phyloP scores from a whole-genome alignment of 306 rosid species.

The Cicer judaicum region DNA sequence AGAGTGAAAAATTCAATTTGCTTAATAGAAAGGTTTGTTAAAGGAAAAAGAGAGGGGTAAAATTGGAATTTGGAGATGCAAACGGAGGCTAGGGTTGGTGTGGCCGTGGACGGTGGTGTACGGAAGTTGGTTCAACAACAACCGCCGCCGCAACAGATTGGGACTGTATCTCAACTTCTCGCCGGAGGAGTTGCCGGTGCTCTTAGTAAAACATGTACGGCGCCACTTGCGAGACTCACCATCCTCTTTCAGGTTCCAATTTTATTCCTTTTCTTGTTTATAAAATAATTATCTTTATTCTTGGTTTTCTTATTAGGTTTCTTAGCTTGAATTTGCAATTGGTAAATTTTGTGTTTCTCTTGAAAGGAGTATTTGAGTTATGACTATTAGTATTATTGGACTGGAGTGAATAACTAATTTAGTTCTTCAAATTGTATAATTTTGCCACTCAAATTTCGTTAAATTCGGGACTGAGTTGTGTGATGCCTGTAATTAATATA shows the following conservation, averaged over 20 bases:
- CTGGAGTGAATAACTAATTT: background rate
- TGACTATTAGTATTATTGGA: background rate
- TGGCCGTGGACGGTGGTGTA: slow-evolving; percentile 68
- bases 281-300: background rate
- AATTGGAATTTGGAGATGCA: slow-evolving; percentile 58
- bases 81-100: slow-evolving; percentile 89
- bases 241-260: slow-evolving; percentile 87
- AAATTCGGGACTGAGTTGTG: background rate
- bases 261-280: background rate
- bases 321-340: background rate
- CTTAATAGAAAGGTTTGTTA: slow-evolving; percentile 21
- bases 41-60: background rate
- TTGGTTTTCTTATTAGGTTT: slow-evolving; percentile 8
- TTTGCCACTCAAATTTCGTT: background rate
- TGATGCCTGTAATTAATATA: background rate
- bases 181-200: slow-evolving; percentile 99
- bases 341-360: background rate
- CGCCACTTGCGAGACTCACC: slow-evolving; percentile 95
- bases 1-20: slow-evolving; percentile 29
- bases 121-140: slow-evolving; percentile 55
- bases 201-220: slow-evolving; percentile 92
- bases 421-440: background rate
- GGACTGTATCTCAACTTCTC: slow-evolving; percentile 80
- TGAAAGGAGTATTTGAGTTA: background rate
- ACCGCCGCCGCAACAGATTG: slow-evolving; percentile 75